phyloP scores from a whole-genome alignment of 2,329 filamentous ascomycete species.

The Xylaria sp. region DNA sequence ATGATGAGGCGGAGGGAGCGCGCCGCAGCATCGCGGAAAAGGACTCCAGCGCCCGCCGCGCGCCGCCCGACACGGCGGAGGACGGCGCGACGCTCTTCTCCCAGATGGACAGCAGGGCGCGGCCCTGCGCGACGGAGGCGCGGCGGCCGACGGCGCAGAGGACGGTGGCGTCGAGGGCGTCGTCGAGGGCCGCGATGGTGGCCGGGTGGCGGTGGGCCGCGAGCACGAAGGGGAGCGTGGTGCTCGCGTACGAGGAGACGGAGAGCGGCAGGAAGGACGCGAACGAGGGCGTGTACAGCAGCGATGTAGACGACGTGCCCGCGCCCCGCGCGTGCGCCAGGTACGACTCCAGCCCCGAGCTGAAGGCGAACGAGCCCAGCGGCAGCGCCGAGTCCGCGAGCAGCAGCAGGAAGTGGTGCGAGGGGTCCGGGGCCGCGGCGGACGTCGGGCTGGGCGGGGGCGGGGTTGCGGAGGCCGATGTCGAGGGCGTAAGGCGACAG shows the following conservation, averaged over 20 bases:
- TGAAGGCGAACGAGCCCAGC: slow-evolving; percentile 86
- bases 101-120: slow-evolving; percentile 77
- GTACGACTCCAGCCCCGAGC: slow-evolving; percentile 81
- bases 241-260: slow-evolving; percentile 71
- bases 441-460: background rate
- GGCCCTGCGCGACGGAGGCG: slow-evolving; percentile 76
- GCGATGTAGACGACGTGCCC: slow-evolving; percentile 10
- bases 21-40: slow-evolving; percentile 30
- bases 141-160: slow-evolving; percentile 80
- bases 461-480: background rate
- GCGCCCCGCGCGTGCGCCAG: slow-evolving; percentile 66
- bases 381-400: slow-evolving; percentile 83
- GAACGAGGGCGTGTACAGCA: slow-evolving; percentile 55
- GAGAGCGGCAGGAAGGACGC: slow-evolving; percentile 72
- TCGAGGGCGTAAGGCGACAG: background rate
- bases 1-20: slow-evolving; percentile 6
- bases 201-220: slow-evolving; percentile 65
- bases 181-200: slow-evolving; percentile 66
- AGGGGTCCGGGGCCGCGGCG: slow-evolving; percentile 25
- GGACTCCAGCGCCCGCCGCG: slow-evolving; percentile 16
- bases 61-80: slow-evolving; percentile 28
- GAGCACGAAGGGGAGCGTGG: slow-evolving; percentile 76
- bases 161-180: slow-evolving; percentile 76
- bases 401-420: slow-evolving; percentile 72
- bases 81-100: slow-evolving; percentile 66